Evolutionary conservation across 805 yeast genomes (phyloP).

Genomic region (Zygotorulaspora chibaensis): DNA sequence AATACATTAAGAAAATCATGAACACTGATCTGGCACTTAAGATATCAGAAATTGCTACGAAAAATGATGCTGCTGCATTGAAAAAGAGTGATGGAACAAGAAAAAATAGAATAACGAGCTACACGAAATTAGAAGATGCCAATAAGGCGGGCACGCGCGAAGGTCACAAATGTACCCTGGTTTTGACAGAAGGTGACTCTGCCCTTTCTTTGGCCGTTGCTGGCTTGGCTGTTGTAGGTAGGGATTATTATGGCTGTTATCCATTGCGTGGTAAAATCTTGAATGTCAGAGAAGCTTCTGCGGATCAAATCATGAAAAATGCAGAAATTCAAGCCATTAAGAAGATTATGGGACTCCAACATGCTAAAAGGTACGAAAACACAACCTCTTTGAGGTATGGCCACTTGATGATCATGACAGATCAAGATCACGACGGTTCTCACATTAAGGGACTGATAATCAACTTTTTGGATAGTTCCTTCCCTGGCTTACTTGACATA

Average conservation of each 20-base stretch:
- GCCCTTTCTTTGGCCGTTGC: conserved; percentile 89
- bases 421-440: conserved; percentile 99
- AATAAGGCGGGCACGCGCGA: conserved; percentile 93
- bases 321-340: conserved; percentile 93
- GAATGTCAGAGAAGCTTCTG: conserved; percentile 93
- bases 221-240: conserved; percentile 90
- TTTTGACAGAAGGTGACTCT: conserved; percentile 95
- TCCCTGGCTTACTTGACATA: conserved; percentile 85
- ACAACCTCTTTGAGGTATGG: conserved; percentile 82
- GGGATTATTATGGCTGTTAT: conserved; percentile 92
- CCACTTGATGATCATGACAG: conserved; percentile 98
- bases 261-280: conserved; percentile 93
- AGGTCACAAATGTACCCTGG: conserved; percentile 86
- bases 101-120: conserved; percentile 80
- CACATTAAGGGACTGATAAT: conserved; percentile 95
- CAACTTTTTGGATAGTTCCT: conserved; percentile 86
- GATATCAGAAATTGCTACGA: conserved; percentile 76
- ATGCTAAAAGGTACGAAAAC: conserved; percentile 76
- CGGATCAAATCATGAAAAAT: conserved; percentile 91
- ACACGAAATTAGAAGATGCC: conserved; percentile 90
- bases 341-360: conserved; percentile 93
- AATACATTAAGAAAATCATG: conserved; percentile 64
- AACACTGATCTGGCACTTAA: conserved; percentile 68
- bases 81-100: conserved; percentile 85
- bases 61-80: conserved; percentile 81